Percentiles rank a stretch among this genome's conserved stretches.
phyloP scores from a whole-genome alignment of 2,329 filamentous ascomycete genomes.

The Cercospora berteroae region DNA sequence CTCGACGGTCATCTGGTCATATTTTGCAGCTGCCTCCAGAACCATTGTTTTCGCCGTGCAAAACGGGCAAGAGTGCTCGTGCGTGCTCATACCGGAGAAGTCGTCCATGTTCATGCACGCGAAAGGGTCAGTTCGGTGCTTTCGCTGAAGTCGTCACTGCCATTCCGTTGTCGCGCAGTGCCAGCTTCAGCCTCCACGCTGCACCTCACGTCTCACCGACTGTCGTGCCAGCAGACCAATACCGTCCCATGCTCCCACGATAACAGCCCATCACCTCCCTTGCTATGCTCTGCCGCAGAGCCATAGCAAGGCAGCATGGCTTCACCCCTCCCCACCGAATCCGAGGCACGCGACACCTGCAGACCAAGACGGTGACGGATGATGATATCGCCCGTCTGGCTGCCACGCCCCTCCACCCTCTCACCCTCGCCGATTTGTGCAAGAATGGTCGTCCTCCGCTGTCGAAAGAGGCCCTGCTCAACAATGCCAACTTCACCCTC shows the following conservation, averaged over 20 bases:
- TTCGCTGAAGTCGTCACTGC: not conserved
- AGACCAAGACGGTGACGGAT: conserved; percentile 54
- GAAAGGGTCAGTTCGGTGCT: no score
- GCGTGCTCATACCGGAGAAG: no score
- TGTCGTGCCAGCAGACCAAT: not conserved
- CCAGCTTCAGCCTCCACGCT: not conserved
- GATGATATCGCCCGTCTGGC: conserved; percentile 78
- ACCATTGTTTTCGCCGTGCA: no score
- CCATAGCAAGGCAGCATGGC: conserved; percentile 30
- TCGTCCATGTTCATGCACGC: no score
- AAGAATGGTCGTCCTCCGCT: conserved; percentile 86
- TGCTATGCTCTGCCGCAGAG: conserved; percentile 33
- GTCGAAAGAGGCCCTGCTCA: conserved; percentile 73
- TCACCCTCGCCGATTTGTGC: conserved; percentile 85
- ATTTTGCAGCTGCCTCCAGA: not conserved
- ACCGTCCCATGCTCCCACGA: conserved; percentile 17
- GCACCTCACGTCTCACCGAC: not conserved
- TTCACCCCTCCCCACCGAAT: conserved; percentile 2
- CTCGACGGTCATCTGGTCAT: not conserved
- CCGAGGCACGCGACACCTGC: conserved; percentile 30
- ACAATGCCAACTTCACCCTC: conserved; percentile 93
- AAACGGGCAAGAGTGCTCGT: no score
- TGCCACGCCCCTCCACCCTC: conserved; percentile 70
- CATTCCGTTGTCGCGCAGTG: not conserved
- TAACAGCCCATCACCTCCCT: conserved; percentile 12